phyloP scores from a whole-genome alignment of 495 filamentous ascomycete genomes.

The Aspergillus coremiiformis region DNA sequence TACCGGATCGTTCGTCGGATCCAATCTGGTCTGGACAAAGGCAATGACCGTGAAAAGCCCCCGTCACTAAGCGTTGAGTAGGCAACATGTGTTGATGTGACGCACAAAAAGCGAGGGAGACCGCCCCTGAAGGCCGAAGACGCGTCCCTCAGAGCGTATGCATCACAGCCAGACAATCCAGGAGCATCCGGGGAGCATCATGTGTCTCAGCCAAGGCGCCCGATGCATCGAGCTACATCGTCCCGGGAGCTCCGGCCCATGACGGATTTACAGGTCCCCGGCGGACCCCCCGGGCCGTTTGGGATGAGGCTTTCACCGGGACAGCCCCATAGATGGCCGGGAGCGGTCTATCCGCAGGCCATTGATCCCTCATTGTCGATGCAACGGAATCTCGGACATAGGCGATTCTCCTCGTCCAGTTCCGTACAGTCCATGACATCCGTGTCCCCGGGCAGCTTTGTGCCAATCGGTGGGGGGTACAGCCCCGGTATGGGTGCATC shows the following conservation, averaged over 20 bases:
- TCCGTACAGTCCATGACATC: slow-evolving; percentile 24
- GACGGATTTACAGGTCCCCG: slow-evolving; percentile 34
- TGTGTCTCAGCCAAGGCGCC: slow-evolving; percentile 19
- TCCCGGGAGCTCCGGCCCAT: slow-evolving; percentile 41
- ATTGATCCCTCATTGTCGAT: slow-evolving; percentile 27
- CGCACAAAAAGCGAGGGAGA: slow-evolving; percentile 91
- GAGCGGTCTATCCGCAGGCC: slow-evolving; percentile 29
- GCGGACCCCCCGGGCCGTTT: slow-evolving; percentile 17
- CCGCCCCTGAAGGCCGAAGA: slow-evolving; percentile 86
- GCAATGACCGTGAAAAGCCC: not conserved
- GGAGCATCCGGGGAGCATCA: slow-evolving; percentile 23
- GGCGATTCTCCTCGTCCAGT: slow-evolving; percentile 36
- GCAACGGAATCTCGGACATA: slow-evolving; percentile 20
- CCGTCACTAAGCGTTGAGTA: slow-evolving; percentile 23
- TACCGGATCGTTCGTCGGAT: not conserved
- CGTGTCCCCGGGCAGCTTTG: slow-evolving; percentile 25
- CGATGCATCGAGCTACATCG: slow-evolving; percentile 33
- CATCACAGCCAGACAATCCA: slow-evolving; percentile 26
- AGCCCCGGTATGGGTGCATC: slow-evolving; percentile 24
- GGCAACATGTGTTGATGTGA: slow-evolving; percentile 87
- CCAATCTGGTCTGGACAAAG: not conserved
- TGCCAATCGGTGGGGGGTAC: slow-evolving; percentile 22
- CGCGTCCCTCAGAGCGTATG: slow-evolving; percentile 31
- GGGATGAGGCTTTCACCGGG: slow-evolving; percentile 17
- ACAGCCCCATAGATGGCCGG: slow-evolving; percentile 34